Evolutionary conservation across 2,329 filamentous ascomycete species (phyloP).

Genomic region (Aphanocladium album): DNA sequence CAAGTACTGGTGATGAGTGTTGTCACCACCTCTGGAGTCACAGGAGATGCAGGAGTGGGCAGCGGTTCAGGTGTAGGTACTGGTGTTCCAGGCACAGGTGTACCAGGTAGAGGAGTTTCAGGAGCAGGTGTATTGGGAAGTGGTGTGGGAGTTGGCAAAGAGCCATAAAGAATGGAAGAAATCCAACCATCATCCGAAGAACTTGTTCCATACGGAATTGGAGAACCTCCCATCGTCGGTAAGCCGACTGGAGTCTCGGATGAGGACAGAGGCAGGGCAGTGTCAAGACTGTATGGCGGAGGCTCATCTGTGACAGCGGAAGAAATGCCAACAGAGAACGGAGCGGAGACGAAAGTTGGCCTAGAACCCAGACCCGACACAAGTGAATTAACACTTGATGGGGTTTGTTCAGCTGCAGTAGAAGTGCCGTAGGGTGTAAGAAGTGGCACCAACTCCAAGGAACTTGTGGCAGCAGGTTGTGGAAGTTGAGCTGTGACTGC

Average conservation of each 20-base stretch:
- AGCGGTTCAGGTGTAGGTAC: slow-evolving; percentile 1
- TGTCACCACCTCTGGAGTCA: slow-evolving; percentile 20
- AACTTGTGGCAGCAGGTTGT: neutral
- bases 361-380: slow-evolving; percentile 2
- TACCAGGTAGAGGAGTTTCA: neutral
- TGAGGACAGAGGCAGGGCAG: neutral
- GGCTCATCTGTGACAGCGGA: neutral
- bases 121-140: slow-evolving; percentile 23
- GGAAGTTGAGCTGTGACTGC: slow-evolving; percentile 4
- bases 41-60: slow-evolving; percentile 29
- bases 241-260: neutral
- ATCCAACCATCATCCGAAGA: slow-evolving; percentile 9
- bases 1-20: slow-evolving; percentile 32
- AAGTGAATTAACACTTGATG: neutral
- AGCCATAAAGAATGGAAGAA: slow-evolving; percentile 11
- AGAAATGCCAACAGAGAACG: neutral
- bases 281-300: slow-evolving; percentile 4
- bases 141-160: slow-evolving; percentile 26
- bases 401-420: neutral
- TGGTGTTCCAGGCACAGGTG: neutral
- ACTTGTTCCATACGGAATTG: neutral
- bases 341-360: neutral
- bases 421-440: neutral
- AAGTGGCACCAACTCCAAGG: neutral
- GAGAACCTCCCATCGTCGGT: neutral